Evolutionary conservation across 2,329 filamentous ascomycete species (phyloP), one percentile per base, ranked within the genome.

Genomic region (Fusarium chaquense): DNA sequence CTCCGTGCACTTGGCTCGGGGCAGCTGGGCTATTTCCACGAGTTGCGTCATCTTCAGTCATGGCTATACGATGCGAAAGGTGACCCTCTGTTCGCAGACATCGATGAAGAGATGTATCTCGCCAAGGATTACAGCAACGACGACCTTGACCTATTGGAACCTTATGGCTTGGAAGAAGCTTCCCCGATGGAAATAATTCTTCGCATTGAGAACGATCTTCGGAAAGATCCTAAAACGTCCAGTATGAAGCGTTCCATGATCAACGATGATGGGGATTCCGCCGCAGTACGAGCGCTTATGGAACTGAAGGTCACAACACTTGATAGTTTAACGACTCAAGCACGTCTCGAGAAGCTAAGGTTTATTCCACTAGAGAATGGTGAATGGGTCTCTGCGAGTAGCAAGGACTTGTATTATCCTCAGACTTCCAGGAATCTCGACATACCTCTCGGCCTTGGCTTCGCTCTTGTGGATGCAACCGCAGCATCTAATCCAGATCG

Each of bases 71-170:
- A 74, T n/a, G 45, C 58, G 6, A 35, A 72, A 1, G 64, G 67
- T 0, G 54, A 67, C 4, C 72, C 70, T 0, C 24, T 75, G 6
- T 72, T 75, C 30, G 46, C 20, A 16, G 73, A 73, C 9, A 52
- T 53, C 3, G 9, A 57, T 1, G 24, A 51, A 20, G 63, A 69
- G 36, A 50, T 69, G 3, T 74, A 74, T 5, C 52, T 74, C 13
- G 57, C 72, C 4, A 72, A 66, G 15, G 58, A 62, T 24, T 74
- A 74, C 26, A 11, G 7, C 2, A 36, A 20, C 1, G 38, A 44
- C 0, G 70, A 72, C 10, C 8, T 72, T 3, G 26, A 41, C 0
- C 18, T 62, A 0, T 7, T 73, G 9, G 32, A 28, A 15, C 44
- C 60, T 0, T 73, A 73, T 12, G 71, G 71, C 1, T 11, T 74